These are phyloP conservation scores for Globisporangium polare DNA, from an alignment of 352 stramenopile genomes.

Conservation along the genomic window DNA sequence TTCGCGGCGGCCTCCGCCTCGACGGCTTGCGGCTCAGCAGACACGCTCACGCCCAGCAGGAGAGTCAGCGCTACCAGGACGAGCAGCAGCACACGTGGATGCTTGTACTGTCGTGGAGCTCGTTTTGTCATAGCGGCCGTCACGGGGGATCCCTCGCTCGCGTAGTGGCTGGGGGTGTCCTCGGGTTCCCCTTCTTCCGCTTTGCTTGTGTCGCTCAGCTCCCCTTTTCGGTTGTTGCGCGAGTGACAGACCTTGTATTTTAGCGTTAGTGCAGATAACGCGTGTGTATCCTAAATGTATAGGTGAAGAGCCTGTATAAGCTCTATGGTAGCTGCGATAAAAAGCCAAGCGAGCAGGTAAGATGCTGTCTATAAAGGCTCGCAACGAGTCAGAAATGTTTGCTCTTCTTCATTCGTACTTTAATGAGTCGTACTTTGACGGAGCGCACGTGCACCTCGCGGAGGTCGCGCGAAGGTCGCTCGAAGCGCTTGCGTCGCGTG, in stretches of 20 bases:
- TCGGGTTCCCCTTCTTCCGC: neutral
- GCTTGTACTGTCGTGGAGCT: neutral
- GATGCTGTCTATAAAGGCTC: neutral
- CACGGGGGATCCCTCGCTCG: neutral
- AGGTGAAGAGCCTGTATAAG: neutral
- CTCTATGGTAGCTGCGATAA: neutral
- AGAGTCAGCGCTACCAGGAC: conserved; percentile 10
- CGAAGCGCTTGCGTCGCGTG: conserved; percentile 22
- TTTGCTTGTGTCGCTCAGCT: neutral
- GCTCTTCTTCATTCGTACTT: neutral
- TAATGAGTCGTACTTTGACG: conserved; percentile 12
- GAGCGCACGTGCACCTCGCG: neutral
- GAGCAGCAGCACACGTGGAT: conserved; percentile 1
- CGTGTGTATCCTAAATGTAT: neutral
- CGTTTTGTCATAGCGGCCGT: neutral
- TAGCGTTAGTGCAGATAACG: neutral
- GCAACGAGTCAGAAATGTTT: neutral
- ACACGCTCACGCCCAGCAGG: conserved; percentile 19
- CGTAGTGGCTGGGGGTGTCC: neutral
- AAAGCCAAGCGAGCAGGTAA: too few species aligned
- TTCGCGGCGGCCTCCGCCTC: conserved; percentile 12
- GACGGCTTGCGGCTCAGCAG: conserved; percentile 6
- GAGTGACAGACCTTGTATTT: neutral
- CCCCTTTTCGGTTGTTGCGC: neutral
- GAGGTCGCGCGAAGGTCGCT: conserved; percentile 37